These are phyloP conservation scores for Hippophae gyantsensis DNA, from an alignment of 306 rosid genomes.

Conservation along the genomic window DNA sequence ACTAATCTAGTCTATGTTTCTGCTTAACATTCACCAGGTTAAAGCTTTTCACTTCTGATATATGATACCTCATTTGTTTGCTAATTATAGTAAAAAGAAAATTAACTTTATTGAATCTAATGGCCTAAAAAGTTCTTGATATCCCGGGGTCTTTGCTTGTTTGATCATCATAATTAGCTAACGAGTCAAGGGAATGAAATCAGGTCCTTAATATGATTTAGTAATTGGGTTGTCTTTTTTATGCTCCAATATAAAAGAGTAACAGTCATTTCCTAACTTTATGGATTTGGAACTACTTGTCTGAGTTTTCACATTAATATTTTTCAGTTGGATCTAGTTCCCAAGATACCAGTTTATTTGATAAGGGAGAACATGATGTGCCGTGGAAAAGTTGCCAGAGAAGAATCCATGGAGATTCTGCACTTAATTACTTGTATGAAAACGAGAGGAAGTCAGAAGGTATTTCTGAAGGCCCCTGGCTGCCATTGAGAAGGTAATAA, in stretches of 20 bases:
- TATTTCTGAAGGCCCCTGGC: conserved; percentile 37
- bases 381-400: conserved; percentile 38
- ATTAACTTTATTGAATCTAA: background rate
- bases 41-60: background rate
- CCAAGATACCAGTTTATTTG: conserved; percentile 31
- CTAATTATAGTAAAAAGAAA: background rate
- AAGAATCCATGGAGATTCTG: conserved; percentile 27
- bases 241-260: background rate
- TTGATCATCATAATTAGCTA: background rate
- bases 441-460: conserved; percentile 23
- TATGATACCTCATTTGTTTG: background rate
- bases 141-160: background rate
- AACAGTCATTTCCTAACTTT: background rate
- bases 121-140: background rate
- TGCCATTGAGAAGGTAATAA: conserved; percentile 37
- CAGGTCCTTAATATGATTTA: background rate
- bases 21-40: background rate
- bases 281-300: background rate
- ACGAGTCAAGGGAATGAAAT: background rate
- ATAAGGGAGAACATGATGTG: conserved; percentile 35
- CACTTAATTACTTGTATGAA: conserved; percentile 27
- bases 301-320: conserved; percentile 10
- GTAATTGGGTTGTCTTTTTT: background rate
- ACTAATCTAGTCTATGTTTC: too few relatives aligned
- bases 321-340: conserved; percentile 37